A percentile compares a stretch with the other conserved stretches of the same genome.
phyloP scores from a whole-genome alignment of 1,139 yeast genomes.

The Magnusiomyces paraingens region DNA sequence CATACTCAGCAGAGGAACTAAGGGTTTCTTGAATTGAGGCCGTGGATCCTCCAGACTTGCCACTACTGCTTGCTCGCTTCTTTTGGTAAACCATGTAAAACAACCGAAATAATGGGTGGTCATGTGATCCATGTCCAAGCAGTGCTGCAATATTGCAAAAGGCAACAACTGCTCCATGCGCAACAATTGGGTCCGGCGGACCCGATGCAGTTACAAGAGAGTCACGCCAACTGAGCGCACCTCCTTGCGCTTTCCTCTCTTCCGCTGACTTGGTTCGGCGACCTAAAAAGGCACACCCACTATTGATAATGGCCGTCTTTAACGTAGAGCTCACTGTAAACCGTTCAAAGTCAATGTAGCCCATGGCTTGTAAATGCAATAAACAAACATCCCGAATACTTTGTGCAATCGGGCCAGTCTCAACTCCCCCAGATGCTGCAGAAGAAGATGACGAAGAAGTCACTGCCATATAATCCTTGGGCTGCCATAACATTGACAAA shows the following conservation, averaged over 20 bases:
- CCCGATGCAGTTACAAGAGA: too few relatives aligned
- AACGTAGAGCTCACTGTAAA: constrained; percentile 1
- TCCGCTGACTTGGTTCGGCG: too few relatives aligned
- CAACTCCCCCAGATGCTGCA: too few relatives aligned
- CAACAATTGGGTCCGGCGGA: constrained; percentile 2
- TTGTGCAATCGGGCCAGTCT: too few relatives aligned
- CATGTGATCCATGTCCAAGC: constrained; percentile 22
- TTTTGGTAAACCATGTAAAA: not conserved
- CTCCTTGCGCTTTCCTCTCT: too few relatives aligned
- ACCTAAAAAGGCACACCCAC: not conserved
- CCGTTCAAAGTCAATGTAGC: not conserved
- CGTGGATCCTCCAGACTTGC: not conserved
- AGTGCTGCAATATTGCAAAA: constrained; percentile 27
- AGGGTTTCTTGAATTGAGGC: not conserved
- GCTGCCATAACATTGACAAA: not conserved
- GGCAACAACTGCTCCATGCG: constrained; percentile 24
- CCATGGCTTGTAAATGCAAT: constrained; percentile 2
- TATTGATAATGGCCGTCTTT: not conserved
- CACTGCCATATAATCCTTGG: not conserved
- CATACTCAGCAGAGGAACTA: not conserved
- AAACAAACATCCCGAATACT: not conserved
- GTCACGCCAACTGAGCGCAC: too few relatives aligned
- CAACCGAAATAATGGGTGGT: constrained; percentile 1
- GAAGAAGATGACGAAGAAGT: too few relatives aligned
- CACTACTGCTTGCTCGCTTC: constrained; percentile 1